Evolutionary conservation across 495 filamentous ascomycete genomes (phyloP).

Genomic region (Talaromyces wortmannii): DNA sequence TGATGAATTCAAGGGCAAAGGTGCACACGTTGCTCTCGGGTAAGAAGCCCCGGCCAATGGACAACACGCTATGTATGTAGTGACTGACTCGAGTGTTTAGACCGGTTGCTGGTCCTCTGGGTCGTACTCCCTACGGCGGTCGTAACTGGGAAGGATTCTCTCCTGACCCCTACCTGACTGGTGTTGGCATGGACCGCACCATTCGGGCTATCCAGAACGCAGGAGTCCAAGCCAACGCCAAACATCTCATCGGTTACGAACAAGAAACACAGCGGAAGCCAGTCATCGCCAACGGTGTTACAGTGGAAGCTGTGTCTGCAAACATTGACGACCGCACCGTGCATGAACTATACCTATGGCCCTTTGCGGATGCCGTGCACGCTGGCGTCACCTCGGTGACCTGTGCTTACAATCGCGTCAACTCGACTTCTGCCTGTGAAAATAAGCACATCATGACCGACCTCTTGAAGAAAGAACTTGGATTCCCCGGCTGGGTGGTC

Average conservation of each 20-base stretch:
- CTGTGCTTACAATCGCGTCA: slow-evolving; percentile 89
- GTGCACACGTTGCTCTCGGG: slow-evolving; percentile 42
- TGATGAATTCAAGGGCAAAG: slow-evolving; percentile 45
- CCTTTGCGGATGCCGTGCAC: slow-evolving; percentile 67
- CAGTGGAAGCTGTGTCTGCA: slow-evolving; percentile 46
- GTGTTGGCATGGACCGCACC: slow-evolving; percentile 53
- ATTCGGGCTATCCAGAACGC: slow-evolving; percentile 48
- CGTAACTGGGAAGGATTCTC: slow-evolving; percentile 64
- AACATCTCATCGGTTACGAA: slow-evolving; percentile 73
- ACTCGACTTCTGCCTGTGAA: slow-evolving; percentile 62
- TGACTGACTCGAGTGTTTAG: slow-evolving; percentile 12
- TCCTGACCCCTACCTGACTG: slow-evolving; percentile 72
- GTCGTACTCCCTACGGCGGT: slow-evolving; percentile 58
- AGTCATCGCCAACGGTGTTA: slow-evolving; percentile 22
- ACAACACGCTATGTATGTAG: neutral
- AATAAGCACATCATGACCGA: slow-evolving; percentile 73
- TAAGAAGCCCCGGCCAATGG: slow-evolving; percentile 12
- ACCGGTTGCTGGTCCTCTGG: slow-evolving; percentile 59
- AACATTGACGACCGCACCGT: slow-evolving; percentile 92
- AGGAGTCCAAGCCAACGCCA: slow-evolving; percentile 65
- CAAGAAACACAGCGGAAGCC: slow-evolving; percentile 72
- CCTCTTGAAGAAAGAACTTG: slow-evolving; percentile 82
- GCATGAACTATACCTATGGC: slow-evolving; percentile 94
- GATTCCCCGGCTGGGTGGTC: slow-evolving; percentile 91
- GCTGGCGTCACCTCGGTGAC: slow-evolving; percentile 80